Conservation (phyloP, 2,329 filamentous ascomycete genomes). For the Sporothrix globosa region DNA sequence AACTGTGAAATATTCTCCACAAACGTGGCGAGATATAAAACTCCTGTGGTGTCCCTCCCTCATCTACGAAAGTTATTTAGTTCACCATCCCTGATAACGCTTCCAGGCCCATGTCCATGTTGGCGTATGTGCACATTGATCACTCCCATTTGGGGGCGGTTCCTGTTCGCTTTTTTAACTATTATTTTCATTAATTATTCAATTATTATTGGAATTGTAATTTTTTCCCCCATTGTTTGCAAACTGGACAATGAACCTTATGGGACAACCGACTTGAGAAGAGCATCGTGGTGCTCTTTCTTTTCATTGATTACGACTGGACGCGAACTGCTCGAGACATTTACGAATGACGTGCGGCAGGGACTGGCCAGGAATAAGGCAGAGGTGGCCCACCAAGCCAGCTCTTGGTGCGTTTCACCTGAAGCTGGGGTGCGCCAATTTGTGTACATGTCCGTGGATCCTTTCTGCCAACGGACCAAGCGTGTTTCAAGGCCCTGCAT, state of each 20-base stretch:
- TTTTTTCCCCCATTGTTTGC: too few relatives aligned
- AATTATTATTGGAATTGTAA: too few relatives aligned
- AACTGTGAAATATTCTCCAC: too few relatives aligned
- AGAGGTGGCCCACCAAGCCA: conserved; percentile 4
- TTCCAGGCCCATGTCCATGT: background rate
- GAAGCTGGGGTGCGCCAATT: background rate
- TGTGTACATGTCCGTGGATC: conserved; percentile 13
- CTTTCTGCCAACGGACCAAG: background rate
- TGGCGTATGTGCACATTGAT: background rate
- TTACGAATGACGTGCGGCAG: background rate
- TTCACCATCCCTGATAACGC: background rate
- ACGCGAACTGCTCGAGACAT: background rate
- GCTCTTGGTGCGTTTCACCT: conserved; percentile 21
- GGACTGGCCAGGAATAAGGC: background rate
- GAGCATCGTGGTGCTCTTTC: background rate
- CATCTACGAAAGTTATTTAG: background rate
- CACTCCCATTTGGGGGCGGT: background rate
- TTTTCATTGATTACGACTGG: background rate
- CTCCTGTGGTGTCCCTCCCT: background rate
- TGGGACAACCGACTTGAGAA: background rate
- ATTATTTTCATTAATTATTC: too few relatives aligned
- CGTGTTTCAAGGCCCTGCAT: conserved; percentile 26
- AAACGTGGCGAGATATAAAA: background rate
- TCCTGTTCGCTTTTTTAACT: background rate
- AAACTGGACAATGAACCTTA: too few relatives aligned